A percentile compares a stretch with the other conserved stretches of the same genome.
Conservation (phyloP, 345 rosid genomes). For the Clausena lansium region DNA sequence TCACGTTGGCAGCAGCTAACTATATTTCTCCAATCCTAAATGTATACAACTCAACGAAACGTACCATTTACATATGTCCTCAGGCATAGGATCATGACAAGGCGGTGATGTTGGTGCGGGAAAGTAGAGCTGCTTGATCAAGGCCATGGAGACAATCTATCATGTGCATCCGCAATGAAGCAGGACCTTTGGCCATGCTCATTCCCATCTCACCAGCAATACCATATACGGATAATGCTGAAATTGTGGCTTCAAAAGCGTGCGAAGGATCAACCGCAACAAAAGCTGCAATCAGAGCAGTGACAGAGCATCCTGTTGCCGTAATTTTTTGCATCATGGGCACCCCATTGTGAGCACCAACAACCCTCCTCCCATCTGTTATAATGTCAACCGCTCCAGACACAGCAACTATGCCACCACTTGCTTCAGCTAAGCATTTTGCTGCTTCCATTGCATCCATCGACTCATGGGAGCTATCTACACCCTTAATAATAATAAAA, state of each 20-base stretch:
- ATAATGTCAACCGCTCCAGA: constrained; percentile 78
- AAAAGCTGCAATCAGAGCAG: constrained; percentile 79
- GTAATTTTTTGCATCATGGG: constrained; percentile 88
- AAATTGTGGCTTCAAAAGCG: constrained; percentile 72
- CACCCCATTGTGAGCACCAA: constrained; percentile 74
- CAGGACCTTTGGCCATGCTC: constrained; percentile 78
- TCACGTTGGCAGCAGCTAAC: neutral
- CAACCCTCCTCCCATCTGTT: constrained; percentile 62
- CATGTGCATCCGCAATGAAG: constrained; percentile 75
- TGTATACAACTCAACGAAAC: neutral
- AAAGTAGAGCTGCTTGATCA: constrained; percentile 47
- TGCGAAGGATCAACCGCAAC: constrained; percentile 57
- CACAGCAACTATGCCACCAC: constrained; percentile 67
- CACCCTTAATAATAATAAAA: constrained; percentile 43
- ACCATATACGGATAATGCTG: constrained; percentile 76
- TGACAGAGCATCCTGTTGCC: constrained; percentile 77
- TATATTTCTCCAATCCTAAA: neutral
- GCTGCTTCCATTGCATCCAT: constrained; percentile 83
- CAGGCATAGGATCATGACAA: constrained; percentile 15
- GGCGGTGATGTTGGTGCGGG: constrained; percentile 40
- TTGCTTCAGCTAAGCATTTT: constrained; percentile 58
- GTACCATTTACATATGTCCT: constrained; percentile 6
- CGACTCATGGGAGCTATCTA: constrained; percentile 77
- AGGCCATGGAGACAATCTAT: constrained; percentile 70
- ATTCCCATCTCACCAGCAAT: constrained; percentile 85